phyloP scores from a whole-genome alignment of 352 stramenopile species.

The Blastocystis sp. region DNA sequence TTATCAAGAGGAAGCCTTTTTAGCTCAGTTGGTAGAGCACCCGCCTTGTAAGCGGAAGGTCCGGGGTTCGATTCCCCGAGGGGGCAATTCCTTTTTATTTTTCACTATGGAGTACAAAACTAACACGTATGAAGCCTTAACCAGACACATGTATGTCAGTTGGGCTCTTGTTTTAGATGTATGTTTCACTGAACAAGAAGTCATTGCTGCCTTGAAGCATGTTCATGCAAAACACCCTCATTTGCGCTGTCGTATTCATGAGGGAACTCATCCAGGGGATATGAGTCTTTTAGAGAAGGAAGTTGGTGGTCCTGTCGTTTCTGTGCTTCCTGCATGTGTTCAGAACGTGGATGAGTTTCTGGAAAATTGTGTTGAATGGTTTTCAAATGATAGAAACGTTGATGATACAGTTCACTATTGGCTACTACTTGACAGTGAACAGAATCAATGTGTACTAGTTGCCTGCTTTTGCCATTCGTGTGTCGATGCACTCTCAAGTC shows the following conservation, averaged over 20 bases:
- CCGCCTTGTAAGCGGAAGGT: constrained; percentile 63
- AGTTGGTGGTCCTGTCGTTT: not conserved
- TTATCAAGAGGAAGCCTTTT: constrained; percentile 3
- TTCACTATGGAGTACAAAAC: constrained; percentile 1
- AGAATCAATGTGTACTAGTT: not conserved
- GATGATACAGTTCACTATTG: not conserved
- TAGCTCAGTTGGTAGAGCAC: constrained; percentile 64
- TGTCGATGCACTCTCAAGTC: not conserved
- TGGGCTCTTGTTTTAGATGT: not conserved
- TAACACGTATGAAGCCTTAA: not conserved
- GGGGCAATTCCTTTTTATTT: constrained; percentile 52
- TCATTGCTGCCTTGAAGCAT: not conserved
- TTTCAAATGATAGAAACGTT: not conserved
- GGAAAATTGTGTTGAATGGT: not conserved
- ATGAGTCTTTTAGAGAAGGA: not conserved
- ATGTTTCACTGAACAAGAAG: not conserved
- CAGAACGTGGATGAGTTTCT: not conserved
- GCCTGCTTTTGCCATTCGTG: not conserved
- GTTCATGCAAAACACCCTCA: not conserved
- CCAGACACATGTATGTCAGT: not conserved
- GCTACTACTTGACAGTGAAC: not conserved
- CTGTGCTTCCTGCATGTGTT: not conserved
- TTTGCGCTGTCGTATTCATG: not conserved
- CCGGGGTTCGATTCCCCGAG: constrained; percentile 62
- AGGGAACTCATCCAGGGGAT: not conserved